Evolutionary conservation across 1,139 yeast species (phyloP).

Genomic region (Candida mesenterica): DNA sequence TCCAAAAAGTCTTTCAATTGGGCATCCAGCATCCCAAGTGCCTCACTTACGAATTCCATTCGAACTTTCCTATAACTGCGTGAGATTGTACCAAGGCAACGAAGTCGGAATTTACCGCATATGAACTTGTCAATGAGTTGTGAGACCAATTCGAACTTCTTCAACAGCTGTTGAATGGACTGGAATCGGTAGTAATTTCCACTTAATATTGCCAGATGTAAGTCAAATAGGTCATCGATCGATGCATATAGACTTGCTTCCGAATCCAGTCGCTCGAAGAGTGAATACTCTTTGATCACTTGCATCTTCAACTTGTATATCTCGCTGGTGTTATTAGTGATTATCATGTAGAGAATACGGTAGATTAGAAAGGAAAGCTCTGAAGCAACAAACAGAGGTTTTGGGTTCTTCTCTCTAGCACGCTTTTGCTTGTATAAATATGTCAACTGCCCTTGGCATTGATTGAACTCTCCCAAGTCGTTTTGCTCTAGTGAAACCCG

Average conservation of each 20-base stretch:
- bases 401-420: slow-evolving; percentile 7
- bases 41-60: slow-evolving; percentile 41
- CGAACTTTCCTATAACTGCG: slow-evolving; percentile 59
- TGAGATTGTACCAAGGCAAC: slow-evolving; percentile 58
- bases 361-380: slow-evolving; percentile 71
- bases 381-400: slow-evolving; percentile 14
- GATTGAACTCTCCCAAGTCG: slow-evolving; percentile 93
- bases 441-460: slow-evolving; percentile 82
- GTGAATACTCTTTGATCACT: slow-evolving; percentile 12
- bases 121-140: slow-evolving; percentile 40
- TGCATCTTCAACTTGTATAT: slow-evolving; percentile 36
- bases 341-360: slow-evolving; percentile 70
- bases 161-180: slow-evolving; percentile 17
- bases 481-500: slow-evolving; percentile 77
- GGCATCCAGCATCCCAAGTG: slow-evolving; percentile 44
- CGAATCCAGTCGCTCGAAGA: slow-evolving; percentile 3
- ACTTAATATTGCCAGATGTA: slow-evolving; percentile 16
- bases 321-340: slow-evolving; percentile 67
- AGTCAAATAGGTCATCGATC: slow-evolving; percentile 11
- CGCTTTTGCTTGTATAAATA: slow-evolving; percentile 47
- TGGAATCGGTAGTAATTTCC: slow-evolving; percentile 58
- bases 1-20: slow-evolving; percentile 36
- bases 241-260: slow-evolving; percentile 14
- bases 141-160: slow-evolving; percentile 22
- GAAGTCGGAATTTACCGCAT: slow-evolving; percentile 56